These are phyloP conservation scores for Diaporthe eres DNA, from an alignment of 2,329 filamentous ascomycete species.

Conservation along the genomic window DNA sequence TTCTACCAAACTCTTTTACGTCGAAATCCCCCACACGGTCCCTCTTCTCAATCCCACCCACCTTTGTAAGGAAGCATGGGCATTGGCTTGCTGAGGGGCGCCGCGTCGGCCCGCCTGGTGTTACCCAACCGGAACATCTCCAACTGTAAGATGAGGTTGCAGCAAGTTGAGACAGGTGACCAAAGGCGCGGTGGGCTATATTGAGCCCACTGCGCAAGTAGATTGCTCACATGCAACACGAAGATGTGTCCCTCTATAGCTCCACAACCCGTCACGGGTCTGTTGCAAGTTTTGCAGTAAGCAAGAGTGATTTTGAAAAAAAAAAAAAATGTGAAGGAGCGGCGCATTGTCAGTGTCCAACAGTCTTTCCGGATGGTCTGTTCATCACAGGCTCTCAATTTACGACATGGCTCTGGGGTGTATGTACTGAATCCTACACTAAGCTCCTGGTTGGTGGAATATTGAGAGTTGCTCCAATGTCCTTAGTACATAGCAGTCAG, in stretches of 20 bases:
- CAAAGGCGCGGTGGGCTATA: background rate
- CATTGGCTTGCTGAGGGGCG: background rate
- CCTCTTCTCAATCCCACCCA: background rate
- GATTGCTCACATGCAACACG: background rate
- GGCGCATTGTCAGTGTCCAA: background rate
- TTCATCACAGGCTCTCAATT: too few relatives aligned
- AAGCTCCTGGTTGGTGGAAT: background rate
- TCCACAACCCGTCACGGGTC: background rate
- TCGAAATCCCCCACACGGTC: background rate
- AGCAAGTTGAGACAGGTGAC: background rate
- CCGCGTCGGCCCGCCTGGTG: conserved; percentile 25
- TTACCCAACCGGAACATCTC: background rate
- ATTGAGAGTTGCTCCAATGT: background rate
- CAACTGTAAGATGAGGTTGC: conserved; percentile 5
- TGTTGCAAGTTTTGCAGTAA: background rate
- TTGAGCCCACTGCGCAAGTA: background rate
- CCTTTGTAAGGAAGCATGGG: background rate
- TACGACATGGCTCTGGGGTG: too few relatives aligned
- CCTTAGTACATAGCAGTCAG: background rate
- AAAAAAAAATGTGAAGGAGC: too few relatives aligned
- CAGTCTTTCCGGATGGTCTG: background rate
- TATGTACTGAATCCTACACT: background rate
- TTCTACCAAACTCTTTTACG: background rate
- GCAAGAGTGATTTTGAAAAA: too few relatives aligned
- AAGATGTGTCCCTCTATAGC: background rate